Evolutionary conservation across 2,329 filamentous ascomycete genomes (phyloP), one percentile per base, ranked within the genome.

Genomic region (Ophiocordyceps unilateralis): DNA sequence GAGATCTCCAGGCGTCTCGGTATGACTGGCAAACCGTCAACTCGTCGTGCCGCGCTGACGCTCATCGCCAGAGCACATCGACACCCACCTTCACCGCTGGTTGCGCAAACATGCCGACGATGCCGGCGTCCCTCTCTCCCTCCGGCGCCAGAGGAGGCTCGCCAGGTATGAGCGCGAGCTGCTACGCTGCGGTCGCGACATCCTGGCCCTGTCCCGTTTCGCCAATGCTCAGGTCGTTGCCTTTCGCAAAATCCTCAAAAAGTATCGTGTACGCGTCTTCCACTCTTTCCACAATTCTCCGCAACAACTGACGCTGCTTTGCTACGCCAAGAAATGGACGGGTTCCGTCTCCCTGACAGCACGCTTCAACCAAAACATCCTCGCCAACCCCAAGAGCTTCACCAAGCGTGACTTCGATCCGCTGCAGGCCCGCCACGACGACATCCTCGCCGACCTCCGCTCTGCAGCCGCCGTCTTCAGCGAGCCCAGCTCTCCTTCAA

Each of bases 261-360:
- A 93, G 57, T 89, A 91, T 62, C 73, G 69, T 66, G 74, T 75
- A 61, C n/a, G 62, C 44, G 42, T n/a, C 5, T 10, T 5, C 5
- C 12, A 38, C 5, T 17, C 20, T 21, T 12, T 24, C 22, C 10
- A 19, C 19, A 8, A 3, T 17, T 17, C 15, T 1, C 2, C 8
- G 4, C 15, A n/a, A 34, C 15, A n/a, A 11, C n/a, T 34, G 6
- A 34, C 32, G n/a, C 7, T n/a, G n/a, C n/a, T n/a, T n/a, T n/a
- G n/a, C n/a, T n/a, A n/a, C n/a, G 2, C n/a, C n/a, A 4, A 81
- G 70, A 88, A 87, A 70, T 91, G 85, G 85, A 89, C 84, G 3
- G 77, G 78, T 36, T 87, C 83, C 20, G 67, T 67, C 6, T 68
- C 72, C 0, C 65, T 91, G 20, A 72, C 73, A 46, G 64, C 66